Conservation (phyloP, 2,329 filamentous ascomycete species). For the Chaetomiaceae sp. region DNA sequence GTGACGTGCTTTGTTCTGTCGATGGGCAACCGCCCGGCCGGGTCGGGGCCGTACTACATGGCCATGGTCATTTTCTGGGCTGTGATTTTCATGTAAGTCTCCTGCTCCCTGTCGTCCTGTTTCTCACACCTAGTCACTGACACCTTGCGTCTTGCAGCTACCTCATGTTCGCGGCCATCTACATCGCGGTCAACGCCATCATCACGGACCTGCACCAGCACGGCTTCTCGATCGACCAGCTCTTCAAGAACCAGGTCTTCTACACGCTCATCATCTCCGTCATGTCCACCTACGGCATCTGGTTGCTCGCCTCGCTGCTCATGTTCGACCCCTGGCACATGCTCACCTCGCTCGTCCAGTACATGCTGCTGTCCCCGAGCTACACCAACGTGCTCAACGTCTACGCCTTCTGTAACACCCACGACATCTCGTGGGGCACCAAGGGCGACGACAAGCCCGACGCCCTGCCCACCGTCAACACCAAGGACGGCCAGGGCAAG, state of each 20-base stretch:
- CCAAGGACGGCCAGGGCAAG: slow-evolving; percentile 85
- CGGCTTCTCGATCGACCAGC: slow-evolving; percentile 61
- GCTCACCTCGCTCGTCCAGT: slow-evolving; percentile 92
- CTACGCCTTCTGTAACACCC: slow-evolving; percentile 97
- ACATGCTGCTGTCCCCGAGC: slow-evolving; percentile 87
- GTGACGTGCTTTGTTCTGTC: slow-evolving; percentile 93
- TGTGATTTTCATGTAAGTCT: slow-evolving; percentile 76
- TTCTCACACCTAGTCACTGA: slow-evolving; percentile 17
- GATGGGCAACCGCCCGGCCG: slow-evolving; percentile 89
- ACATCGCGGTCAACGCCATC: slow-evolving; percentile 85
- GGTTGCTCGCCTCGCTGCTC: slow-evolving; percentile 82
- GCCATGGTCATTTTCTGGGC: slow-evolving; percentile 99
- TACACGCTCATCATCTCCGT: slow-evolving; percentile 91
- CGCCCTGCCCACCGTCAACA: slow-evolving; percentile 78
- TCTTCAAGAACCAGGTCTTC: slow-evolving; percentile 86
- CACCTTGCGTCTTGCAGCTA: slow-evolving; percentile 47
- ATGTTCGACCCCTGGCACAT: slow-evolving; percentile 99
- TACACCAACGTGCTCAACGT: slow-evolving; percentile 99
- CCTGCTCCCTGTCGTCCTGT: not conserved
- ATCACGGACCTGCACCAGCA: slow-evolving; percentile 57
- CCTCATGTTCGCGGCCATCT: slow-evolving; percentile 89
- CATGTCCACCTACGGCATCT: slow-evolving; percentile 86
- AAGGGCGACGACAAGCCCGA: slow-evolving; percentile 97
- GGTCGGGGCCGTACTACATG: slow-evolving; percentile 89
- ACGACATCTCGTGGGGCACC: slow-evolving; percentile 96